phyloP scores from a whole-genome alignment of 192 early-diverging fungal species.

The Coemansia sp. region DNA sequence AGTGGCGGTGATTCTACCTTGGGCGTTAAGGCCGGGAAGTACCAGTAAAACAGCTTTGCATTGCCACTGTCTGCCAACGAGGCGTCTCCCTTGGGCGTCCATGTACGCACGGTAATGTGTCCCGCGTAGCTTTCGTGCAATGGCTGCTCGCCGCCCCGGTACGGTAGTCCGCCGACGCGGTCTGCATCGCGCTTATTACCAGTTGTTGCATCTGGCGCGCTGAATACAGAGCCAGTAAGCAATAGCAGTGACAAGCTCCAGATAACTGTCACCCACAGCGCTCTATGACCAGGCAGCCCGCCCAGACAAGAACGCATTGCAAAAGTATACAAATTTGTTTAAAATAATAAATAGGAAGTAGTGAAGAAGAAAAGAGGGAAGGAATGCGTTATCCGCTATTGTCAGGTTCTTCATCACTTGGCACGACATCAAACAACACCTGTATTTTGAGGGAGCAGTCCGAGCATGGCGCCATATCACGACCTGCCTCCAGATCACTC shows the following conservation, averaged over 20 bases:
- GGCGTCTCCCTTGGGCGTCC: slow-evolving; percentile 41
- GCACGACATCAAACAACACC: slow-evolving; percentile 66
- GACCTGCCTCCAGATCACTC: slow-evolving; percentile 64
- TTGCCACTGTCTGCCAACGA: slow-evolving; percentile 27
- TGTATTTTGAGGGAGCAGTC: slow-evolving; percentile 70
- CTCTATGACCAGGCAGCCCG: not conserved
- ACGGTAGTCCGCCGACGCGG: slow-evolving; percentile 45
- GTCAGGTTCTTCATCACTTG: slow-evolving; percentile 22
- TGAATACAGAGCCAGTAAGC: slow-evolving; percentile 1
- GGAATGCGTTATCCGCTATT: not conserved
- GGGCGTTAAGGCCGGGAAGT: slow-evolving; percentile 72
- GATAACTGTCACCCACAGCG: not conserved
- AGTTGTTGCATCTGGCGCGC: not conserved
- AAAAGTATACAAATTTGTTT: not conserved
- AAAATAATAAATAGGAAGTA: not conserved
- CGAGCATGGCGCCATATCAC: slow-evolving; percentile 65
- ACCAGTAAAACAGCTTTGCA: slow-evolving; percentile 72
- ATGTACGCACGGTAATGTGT: slow-evolving; percentile 60
- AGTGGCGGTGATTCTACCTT: slow-evolving; percentile 64
- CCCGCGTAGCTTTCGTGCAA: slow-evolving; percentile 63
- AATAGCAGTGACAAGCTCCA: not conserved
- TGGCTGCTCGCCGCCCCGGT: slow-evolving; percentile 58
- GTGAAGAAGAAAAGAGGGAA: not conserved
- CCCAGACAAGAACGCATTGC: not conserved
- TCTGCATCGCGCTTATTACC: slow-evolving; percentile 15